These are phyloP conservation scores for Fusarium aywerte DNA, from an alignment of 2,329 filamentous ascomycete genomes.

Conservation along the genomic window DNA sequence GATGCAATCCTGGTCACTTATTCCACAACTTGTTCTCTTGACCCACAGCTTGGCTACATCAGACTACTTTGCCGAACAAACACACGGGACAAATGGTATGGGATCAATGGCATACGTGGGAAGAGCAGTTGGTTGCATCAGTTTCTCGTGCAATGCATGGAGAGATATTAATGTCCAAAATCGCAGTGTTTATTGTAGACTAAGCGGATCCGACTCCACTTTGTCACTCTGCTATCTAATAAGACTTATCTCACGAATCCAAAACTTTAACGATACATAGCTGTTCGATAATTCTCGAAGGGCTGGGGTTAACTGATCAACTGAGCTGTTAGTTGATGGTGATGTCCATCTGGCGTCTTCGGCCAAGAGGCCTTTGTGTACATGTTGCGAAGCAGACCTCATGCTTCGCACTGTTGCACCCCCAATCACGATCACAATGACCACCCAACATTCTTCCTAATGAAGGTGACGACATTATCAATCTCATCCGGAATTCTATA, in stretches of 20 bases:
- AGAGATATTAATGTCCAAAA: not conserved
- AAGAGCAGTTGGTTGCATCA: not conserved
- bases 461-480: conserved; percentile 56
- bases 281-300: too few species aligned
- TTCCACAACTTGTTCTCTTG: not conserved
- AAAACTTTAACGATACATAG: not conserved
- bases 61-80: not conserved
- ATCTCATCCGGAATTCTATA: conserved; percentile 58
- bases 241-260: not conserved
- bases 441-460: conserved; percentile 2
- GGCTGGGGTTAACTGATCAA: too few species aligned
- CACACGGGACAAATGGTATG: not conserved
- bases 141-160: not conserved
- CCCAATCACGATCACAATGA: not conserved
- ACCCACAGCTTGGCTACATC: not conserved
- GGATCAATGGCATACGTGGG: too few species aligned
- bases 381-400: not conserved
- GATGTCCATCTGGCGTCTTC: too few species aligned
- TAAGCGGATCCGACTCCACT: not conserved
- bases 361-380: too few species aligned
- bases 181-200: not conserved
- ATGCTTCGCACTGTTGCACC: too few species aligned
- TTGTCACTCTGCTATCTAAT: not conserved
- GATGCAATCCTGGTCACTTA: not conserved
- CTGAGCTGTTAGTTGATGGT: too few species aligned